Evolutionary conservation across 306 rosid genomes (phyloP).

Genomic region (Leucaena leucocephala): DNA sequence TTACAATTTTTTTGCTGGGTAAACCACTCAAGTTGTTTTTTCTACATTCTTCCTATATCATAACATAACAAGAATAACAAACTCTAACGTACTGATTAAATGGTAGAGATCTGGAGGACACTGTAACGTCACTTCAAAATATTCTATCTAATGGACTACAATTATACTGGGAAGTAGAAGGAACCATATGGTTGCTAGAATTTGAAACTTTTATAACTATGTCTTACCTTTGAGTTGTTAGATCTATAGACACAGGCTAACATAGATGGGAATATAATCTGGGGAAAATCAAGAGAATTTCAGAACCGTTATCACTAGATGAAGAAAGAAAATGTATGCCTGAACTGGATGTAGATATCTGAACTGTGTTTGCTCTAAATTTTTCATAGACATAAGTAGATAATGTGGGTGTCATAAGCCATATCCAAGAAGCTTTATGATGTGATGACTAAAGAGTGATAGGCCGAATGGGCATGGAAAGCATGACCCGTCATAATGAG

Average conservation of each 20-base stretch:
- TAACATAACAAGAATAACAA: background rate
- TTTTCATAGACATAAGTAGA: slow-evolving; percentile 4
- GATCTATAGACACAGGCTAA: slow-evolving; percentile 17
- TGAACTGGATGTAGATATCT: slow-evolving; percentile 9
- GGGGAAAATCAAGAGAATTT: slow-evolving; percentile 12
- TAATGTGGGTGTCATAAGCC: slow-evolving; percentile 16
- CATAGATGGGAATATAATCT: slow-evolving; percentile 6
- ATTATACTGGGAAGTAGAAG: slow-evolving; percentile 21
- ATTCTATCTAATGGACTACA: background rate
- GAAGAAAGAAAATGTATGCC: slow-evolving; percentile 23
- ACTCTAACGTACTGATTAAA: background rate
- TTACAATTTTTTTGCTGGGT: slow-evolving; percentile 98
- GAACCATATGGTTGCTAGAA: slow-evolving; percentile 1
- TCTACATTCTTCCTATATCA: slow-evolving; percentile 24
- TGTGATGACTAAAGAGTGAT: background rate
- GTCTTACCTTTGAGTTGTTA: slow-evolving; percentile 4
- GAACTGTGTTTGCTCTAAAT: slow-evolving; percentile 20
- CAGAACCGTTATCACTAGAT: slow-evolving; percentile 7
- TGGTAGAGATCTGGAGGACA: slow-evolving; percentile 18
- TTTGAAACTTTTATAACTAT: background rate
- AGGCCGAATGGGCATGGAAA: background rate
- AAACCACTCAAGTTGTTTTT: slow-evolving; percentile 32
- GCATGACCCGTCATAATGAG: slow-evolving; percentile 16
- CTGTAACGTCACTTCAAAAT: slow-evolving; percentile 7
- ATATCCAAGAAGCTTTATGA: slow-evolving; percentile 3